A percentile compares a stretch with the other conserved stretches of the same genome.
Evolutionary conservation across 2,329 filamentous ascomycete genomes (phyloP).

Genomic region (Aureobasidium vineae): DNA sequence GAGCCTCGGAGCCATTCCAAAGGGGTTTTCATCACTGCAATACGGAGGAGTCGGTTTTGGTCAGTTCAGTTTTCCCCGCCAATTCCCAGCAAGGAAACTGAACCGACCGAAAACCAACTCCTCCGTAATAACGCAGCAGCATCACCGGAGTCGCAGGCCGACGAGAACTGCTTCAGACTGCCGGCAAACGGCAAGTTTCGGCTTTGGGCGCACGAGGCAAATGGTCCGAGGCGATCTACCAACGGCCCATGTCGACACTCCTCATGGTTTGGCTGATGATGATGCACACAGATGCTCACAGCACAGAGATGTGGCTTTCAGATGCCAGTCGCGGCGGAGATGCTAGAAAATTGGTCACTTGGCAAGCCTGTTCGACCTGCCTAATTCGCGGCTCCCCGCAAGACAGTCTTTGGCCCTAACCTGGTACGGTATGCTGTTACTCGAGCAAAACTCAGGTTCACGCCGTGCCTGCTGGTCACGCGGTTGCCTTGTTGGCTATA

Average conservation of each 20-base stretch:
- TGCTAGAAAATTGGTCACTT: background rate
- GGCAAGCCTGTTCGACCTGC: slow-evolving; percentile 7
- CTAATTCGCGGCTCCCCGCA: slow-evolving; percentile 14
- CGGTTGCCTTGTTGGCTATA: background rate
- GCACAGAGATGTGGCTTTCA: background rate
- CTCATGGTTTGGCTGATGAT: slow-evolving; percentile 3
- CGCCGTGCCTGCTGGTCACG: slow-evolving; percentile 13
- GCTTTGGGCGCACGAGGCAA: slow-evolving; percentile 10
- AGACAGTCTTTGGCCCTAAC: slow-evolving; percentile 5
- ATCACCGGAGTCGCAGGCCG: background rate
- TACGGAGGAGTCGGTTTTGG: too few species aligned
- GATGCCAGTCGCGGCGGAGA: slow-evolving; percentile 8
- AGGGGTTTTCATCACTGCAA: background rate
- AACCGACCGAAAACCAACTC: too few species aligned
- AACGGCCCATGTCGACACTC: background rate
- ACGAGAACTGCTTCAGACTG: background rate
- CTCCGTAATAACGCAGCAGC: background rate
- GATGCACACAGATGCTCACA: background rate
- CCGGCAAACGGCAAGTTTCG: slow-evolving; percentile 8
- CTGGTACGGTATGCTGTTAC: slow-evolving; percentile 6
- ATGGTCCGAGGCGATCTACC: background rate
- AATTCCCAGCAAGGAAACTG: too few species aligned
- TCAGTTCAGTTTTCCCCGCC: too few species aligned
- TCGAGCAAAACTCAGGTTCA: slow-evolving; percentile 16
- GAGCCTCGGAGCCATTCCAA: background rate